A percentile compares a stretch with the other conserved stretches of the same genome.
phyloP scores from a whole-genome alignment of 2,329 filamentous ascomycete genomes.

The Pseudogymnoascus sp. region DNA sequence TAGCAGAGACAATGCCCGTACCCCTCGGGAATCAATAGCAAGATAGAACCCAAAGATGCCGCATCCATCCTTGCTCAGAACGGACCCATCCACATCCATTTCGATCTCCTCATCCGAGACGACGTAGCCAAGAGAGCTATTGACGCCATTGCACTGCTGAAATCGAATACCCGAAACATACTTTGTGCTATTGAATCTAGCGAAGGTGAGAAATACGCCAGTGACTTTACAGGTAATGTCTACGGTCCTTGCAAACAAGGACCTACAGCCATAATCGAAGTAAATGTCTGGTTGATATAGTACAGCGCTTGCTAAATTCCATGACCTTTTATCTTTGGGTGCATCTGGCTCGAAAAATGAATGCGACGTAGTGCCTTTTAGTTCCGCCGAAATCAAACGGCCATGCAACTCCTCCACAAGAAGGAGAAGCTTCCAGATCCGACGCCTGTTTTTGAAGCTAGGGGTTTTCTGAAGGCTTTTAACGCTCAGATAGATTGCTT shows the following conservation, averaged over 20 bases:
- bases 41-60: neutral
- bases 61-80: neutral
- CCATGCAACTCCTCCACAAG: neutral
- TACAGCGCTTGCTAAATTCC: neutral
- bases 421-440: neutral
- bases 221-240: neutral
- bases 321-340: neutral
- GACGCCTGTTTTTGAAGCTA: neutral
- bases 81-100: neutral
- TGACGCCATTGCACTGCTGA: neutral
- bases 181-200: neutral
- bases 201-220: neutral
- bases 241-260: neutral
- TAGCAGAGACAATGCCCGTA: neutral
- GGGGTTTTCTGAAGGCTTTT: neutral
- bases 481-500: neutral
- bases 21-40: neutral
- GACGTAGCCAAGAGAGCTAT: neutral
- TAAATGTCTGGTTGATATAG: neutral
- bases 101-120: neutral
- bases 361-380: neutral
- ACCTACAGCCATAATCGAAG: neutral
- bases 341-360: neutral
- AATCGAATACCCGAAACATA: slow-evolving; percentile 2
- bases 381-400: neutral